A percentile compares a stretch with the other conserved stretches of the same genome.
phyloP scores from a whole-genome alignment of 768 basidiomycete species.

The Crassisporium funariophilum region DNA sequence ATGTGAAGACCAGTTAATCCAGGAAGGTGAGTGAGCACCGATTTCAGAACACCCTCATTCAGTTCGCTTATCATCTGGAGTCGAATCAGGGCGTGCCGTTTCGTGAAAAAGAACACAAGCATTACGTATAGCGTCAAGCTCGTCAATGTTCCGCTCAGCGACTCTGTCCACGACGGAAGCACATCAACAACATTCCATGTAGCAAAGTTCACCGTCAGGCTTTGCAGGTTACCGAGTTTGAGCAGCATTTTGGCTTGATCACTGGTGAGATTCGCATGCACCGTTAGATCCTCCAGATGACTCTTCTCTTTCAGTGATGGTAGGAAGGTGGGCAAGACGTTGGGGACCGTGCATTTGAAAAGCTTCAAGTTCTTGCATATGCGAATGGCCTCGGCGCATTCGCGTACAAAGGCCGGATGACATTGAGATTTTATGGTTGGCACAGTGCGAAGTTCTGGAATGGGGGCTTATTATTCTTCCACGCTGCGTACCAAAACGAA shows the following conservation, averaged over 20 bases:
- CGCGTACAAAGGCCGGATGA: conserved; percentile 51
- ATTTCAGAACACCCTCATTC: conserved; percentile 51
- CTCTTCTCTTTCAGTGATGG: conserved; percentile 44
- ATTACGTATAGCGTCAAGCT: conserved; percentile 60
- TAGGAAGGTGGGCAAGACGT: conserved; percentile 53
- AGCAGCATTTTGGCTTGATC: conserved; percentile 49
- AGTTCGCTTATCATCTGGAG: conserved; percentile 57
- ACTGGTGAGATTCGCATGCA: conserved; percentile 54
- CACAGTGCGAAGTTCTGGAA: conserved; percentile 51
- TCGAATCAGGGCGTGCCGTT: not conserved
- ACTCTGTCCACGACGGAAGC: conserved; percentile 57
- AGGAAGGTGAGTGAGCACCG: conserved; percentile 51
- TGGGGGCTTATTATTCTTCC: not conserved
- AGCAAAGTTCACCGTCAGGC: conserved; percentile 57
- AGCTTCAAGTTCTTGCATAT: conserved; percentile 54
- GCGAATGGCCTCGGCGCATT: conserved; percentile 50
- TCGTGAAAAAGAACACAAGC: not conserved
- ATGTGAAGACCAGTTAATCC: conserved; percentile 60
- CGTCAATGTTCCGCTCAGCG: conserved; percentile 46
- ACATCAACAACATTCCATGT: conserved; percentile 63
- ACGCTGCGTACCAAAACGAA: not conserved
- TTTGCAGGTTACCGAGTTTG: conserved; percentile 40
- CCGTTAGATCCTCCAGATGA: conserved; percentile 47
- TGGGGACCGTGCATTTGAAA: conserved; percentile 55
- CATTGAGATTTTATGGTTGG: conserved; percentile 39